Evolutionary conservation across 148 eudicot species (phyloP).

Genomic region (Vaccinium darrowii): DNA sequence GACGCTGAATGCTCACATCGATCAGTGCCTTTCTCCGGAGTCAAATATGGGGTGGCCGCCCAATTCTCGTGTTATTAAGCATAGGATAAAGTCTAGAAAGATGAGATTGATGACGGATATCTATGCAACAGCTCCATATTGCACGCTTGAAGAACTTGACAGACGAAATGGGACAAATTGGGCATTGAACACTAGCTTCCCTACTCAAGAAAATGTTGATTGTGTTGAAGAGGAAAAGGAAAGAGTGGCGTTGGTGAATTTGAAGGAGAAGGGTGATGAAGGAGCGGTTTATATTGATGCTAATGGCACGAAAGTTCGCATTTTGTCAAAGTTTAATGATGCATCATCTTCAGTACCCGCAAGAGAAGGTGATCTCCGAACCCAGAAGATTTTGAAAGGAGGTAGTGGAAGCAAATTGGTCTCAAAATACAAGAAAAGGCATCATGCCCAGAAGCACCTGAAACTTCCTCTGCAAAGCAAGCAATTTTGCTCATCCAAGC

Average conservation of each 20-base stretch:
- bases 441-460: conserved; percentile 33
- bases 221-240: conserved; percentile 23
- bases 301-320: conserved; percentile 73
- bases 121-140: conserved; percentile 55
- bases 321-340: conserved; percentile 58
- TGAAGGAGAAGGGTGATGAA: conserved; percentile 40
- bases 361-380: conserved; percentile 25
- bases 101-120: conserved; percentile 75
- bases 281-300: conserved; percentile 78
- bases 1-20: conserved; percentile 96
- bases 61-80: conserved; percentile 49
- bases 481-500: conserved; percentile 27
- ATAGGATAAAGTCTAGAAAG: conserved; percentile 74
- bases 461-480: conserved; percentile 38
- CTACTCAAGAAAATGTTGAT: conserved; percentile 29
- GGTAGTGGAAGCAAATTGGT: conserved; percentile 41
- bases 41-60: conserved; percentile 44
- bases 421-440: conserved; percentile 45
- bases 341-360: conserved; percentile 24
- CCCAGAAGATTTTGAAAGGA: conserved; percentile 33
- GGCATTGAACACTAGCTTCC: conserved; percentile 49
- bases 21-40: conserved; percentile 83
- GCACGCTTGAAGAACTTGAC: conserved; percentile 92
- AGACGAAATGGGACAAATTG: conserved; percentile 78
- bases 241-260: conserved; percentile 8